Conservation (phyloP, 306 rosid genomes). For the Trifolium fragiferum region DNA sequence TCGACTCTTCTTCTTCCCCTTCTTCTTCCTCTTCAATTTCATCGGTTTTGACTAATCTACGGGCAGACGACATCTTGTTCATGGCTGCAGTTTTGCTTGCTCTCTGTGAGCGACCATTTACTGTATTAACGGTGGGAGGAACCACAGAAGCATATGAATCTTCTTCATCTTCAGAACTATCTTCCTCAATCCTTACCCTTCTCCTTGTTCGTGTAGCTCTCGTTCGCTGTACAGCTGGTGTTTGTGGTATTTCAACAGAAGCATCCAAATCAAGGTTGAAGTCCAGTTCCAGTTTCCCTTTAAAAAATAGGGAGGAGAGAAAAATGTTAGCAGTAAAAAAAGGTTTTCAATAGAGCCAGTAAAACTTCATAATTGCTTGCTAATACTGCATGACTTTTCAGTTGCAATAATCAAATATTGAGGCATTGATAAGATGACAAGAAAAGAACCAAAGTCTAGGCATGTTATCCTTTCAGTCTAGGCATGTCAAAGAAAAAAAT, state of each 20-base stretch:
- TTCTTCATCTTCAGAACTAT: conserved; percentile 78
- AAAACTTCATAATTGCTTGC: conserved; percentile 19
- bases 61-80: conserved; percentile 62
- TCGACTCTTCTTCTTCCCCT: conserved; percentile 63
- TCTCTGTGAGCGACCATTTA: conserved; percentile 69
- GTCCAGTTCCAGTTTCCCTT: conserved; percentile 58
- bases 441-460: conserved; percentile 9
- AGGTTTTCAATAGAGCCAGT: not conserved
- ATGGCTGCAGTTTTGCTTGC: conserved; percentile 91
- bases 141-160: conserved; percentile 60
- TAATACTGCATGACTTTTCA: conserved; percentile 12
- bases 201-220: conserved; percentile 62
- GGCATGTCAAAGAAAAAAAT: conserved; percentile 24
- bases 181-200: conserved; percentile 66
- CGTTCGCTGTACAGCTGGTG: conserved; percentile 63
- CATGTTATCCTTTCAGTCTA: conserved; percentile 10
- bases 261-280: conserved; percentile 57
- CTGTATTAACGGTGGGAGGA: conserved; percentile 50
- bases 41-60: conserved; percentile 42
- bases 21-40: conserved; percentile 58
- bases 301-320: conserved; percentile 20
- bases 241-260: conserved; percentile 55
- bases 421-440: not conserved
- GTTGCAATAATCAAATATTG: not conserved
- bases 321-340: conserved; percentile 30